Evolutionary conservation across 768 basidiomycete genomes (phyloP), one percentile per base, ranked within the genome.

Genomic region (Leccinellum albellum): DNA sequence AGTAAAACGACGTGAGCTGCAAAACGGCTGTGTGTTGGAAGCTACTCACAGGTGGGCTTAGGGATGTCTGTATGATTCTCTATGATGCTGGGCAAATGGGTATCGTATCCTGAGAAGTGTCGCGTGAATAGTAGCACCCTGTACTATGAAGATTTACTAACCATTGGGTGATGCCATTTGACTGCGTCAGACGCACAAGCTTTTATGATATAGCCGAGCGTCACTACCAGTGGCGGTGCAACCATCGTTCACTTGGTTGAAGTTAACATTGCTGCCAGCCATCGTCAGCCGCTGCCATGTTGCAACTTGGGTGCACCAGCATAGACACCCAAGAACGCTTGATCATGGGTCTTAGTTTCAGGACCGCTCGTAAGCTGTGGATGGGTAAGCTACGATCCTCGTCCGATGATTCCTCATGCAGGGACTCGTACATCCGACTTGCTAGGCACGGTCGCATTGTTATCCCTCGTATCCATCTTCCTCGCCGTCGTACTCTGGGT

Each of bases 321-420:
- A 4, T 28, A 20, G 21, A 20, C 24, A 10, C 26, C 37, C 23
- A 33, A 35, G 47, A 31, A 53, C 13, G 17, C 3, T 35, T 23
- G 8, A 45, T 32, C 23, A 79, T 80, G 78, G 66, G 64, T n/a
- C 52, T 79, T n/a, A 73, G 75, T 49, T 82, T 82, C 59, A 73
- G 74, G 55, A 73, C 72, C 4, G 77, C 77, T 57, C 78, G 81
- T 45, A 71, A 64, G 58, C 55, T 74, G 15, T 64, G 81, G 55
- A 75, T 79, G 70, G 68, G 70, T 71, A 42, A 59, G 63, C 37
- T 44, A 29, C 20, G 20, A 40, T 55, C 13, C n/a, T 42, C 17
- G 6, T 47, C 37, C 13, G 10, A 48, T 28, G 28, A 35, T 37
- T 31, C 28, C 42, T 50, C 37, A 40, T 40, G n/a, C n/a, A 40